phyloP scores from a whole-genome alignment of 163 green algal genomes.

The Scenedesmus sp. region DNA sequence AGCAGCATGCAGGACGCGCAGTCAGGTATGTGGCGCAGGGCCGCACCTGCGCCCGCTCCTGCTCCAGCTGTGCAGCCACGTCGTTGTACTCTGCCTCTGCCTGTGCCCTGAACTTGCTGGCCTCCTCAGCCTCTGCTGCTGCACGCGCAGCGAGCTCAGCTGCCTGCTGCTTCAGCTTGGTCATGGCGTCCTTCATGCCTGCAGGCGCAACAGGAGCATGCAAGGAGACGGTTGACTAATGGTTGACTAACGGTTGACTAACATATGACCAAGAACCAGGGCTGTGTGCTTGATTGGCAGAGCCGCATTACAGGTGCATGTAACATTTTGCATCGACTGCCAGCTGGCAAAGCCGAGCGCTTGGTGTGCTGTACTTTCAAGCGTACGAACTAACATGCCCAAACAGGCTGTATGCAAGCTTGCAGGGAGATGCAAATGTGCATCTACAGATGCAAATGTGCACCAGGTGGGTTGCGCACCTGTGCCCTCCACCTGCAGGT shows the following conservation, averaged over 20 bases:
- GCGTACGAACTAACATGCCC: no score
- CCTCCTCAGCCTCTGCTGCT: slow-evolving; percentile 43
- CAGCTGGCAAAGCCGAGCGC: no score
- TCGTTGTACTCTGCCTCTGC: slow-evolving; percentile 49
- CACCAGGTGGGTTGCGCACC: background rate
- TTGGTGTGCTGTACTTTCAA: no score
- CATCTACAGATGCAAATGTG: background rate
- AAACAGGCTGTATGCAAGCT: no score
- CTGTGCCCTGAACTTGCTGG: slow-evolving; percentile 15
- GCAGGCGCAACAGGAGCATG: background rate
- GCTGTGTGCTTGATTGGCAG: no score
- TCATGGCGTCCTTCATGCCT: slow-evolving; percentile 57
- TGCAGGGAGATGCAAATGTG: no score
- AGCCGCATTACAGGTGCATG: no score
- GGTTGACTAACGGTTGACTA: background rate
- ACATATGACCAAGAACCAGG: no score
- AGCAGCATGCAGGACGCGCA: no score
- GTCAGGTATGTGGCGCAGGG: no score
- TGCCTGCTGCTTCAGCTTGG: slow-evolving; percentile 52
- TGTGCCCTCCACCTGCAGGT: slow-evolving; percentile 37
- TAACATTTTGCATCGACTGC: no score
- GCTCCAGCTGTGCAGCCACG: slow-evolving; percentile 20
- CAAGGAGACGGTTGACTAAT: background rate
- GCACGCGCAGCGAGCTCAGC: slow-evolving; percentile 36
- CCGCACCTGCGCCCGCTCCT: slow-evolving; percentile 36